Conservation (phyloP, 495 filamentous ascomycete genomes). For the Aspergillus funiculosus region DNA sequence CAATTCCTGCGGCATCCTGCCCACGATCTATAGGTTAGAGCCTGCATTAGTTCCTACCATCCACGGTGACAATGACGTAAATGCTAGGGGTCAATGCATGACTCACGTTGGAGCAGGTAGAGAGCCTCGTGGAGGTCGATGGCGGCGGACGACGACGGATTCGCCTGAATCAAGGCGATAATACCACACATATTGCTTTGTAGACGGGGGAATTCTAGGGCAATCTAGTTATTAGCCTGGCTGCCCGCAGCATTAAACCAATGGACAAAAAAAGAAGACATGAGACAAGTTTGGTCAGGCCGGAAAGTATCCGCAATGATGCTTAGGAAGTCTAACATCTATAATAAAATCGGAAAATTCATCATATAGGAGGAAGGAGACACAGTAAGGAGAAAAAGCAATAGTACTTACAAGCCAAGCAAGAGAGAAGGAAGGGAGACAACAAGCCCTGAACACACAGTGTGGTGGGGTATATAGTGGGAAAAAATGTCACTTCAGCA, state of each 20-base stretch:
- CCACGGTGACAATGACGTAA: background rate
- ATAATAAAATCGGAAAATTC: constrained; percentile 43
- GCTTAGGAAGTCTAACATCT: constrained; percentile 50
- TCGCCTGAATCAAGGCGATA: constrained; percentile 71
- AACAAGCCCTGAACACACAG: constrained; percentile 14
- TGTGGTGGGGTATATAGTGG: constrained; percentile 16
- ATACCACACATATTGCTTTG: constrained; percentile 73
- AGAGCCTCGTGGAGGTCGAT: constrained; percentile 84
- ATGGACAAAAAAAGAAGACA: constrained; percentile 15
- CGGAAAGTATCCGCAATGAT: constrained; percentile 41
- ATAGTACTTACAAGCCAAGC: constrained; percentile 2
- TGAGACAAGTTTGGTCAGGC: constrained; percentile 29
- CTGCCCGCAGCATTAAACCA: background rate
- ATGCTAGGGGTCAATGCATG: background rate
- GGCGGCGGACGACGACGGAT: constrained; percentile 58
- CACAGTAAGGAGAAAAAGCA: background rate
- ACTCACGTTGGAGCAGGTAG: constrained; percentile 72
- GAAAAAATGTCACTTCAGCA: constrained; percentile 9
- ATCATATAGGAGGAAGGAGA: constrained; percentile 31
- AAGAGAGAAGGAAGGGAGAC: constrained; percentile 2
- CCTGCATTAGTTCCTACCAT: background rate
- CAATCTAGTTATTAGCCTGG: constrained; percentile 16
- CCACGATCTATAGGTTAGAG: constrained; percentile 49
- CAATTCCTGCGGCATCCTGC: constrained; percentile 88
- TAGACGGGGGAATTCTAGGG: constrained; percentile 15